Base-by-base conservation (phyloP, 1,284 basidiomycete species). In the Uromyces viciae-fabae region DNA sequence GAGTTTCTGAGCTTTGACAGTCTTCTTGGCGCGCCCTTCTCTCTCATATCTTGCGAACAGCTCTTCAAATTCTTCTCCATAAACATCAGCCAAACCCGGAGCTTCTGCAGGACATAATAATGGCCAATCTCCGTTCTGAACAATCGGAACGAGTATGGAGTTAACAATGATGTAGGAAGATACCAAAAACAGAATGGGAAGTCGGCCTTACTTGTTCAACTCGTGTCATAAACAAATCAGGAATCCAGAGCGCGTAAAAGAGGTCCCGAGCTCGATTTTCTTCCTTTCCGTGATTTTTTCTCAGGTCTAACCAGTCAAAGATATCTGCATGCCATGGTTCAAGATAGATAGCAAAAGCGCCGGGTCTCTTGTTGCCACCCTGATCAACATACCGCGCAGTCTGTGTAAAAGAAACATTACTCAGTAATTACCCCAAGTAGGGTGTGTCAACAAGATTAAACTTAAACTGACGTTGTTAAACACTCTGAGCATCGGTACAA, bases 271-370 rank as follows among this genome's bases (percentile, higher is more conserved):
- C 97, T 83, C 97, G 93, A 76, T 92, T 91, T 87, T 99, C 96
- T 87, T 99, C 97, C 87, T 99, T 99, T 81, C 97, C 97, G 85
- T 99, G 97, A 87, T 99, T 99, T 90, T 99, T 99, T 85, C 97
- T 91, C 66, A 99, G 90, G 86, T 99, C 96, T 83, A 99, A 90
- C 89, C 99, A 98, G 83, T 98, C 96, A 84, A 98, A 98, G 84
- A 99, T 88, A 86, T 99, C 97, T 46, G 94, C 91, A 87, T 99
- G 96, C 95, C 95, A 98, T 11, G 95, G 95, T 87, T 98, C 95
- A 83, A 98, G 88, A 88, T 98, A 98, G 86, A 98, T 94, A 74
- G 97, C 94, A 85, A 99, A 98, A 1, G 97, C 97, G 83, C 97
- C 97, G 1, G 97, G 97, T 62, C 97, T 93, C 89, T 99, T 99